Base-by-base conservation (phyloP, 75 land plant genomes). In the Picea glauca region DNA sequence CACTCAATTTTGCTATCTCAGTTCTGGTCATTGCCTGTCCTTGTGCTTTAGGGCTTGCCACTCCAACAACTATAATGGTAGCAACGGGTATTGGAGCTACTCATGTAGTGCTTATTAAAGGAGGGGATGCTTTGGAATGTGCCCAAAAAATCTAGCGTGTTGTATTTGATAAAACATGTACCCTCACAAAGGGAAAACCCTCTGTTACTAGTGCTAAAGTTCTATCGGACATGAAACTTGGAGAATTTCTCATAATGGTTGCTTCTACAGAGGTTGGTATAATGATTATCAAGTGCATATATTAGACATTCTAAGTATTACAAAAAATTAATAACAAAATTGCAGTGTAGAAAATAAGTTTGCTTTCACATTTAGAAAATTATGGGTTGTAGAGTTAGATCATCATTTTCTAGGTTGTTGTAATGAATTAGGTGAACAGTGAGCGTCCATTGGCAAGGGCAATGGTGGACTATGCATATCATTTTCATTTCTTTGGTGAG, bases 61-160 rank as follows among this genome's bases (percentile, higher is more conserved):
- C 99, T 30, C 99, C 99, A 14, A 96, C 99, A 18, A 97, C 97
- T 18, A 92, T 96, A 13, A 96, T 96, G 99, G 99, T 26, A 26
- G 26, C 26, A 26, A 26, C 26, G 0, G 26, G 26, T 26, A 26
- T 26, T 26, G 26, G 26, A 26, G 26, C 26, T 26, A 26, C 26
- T 26, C 26, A 26, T 26, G 26, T 96, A 63, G 94, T 96, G 23
- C 84, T 96, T 13, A 96, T 96, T 43, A 96, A 96, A 76, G 99
- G 99, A 21, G 99, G 98, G 23, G 91, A 26, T 76, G 98, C 99
- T 30, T 83, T 96, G 70, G 93, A 96, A 76, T 88, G 87, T 77
- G 95, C 99, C 12, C 91, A 92, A 58, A 90, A 90, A 87, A 95
- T 96, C 96, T 93, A 91, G 0, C 26, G 38, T 87, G 95, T 94